Evolutionary conservation across 148 eudicot species (phyloP).

Genomic region (Diospyros kaki): DNA sequence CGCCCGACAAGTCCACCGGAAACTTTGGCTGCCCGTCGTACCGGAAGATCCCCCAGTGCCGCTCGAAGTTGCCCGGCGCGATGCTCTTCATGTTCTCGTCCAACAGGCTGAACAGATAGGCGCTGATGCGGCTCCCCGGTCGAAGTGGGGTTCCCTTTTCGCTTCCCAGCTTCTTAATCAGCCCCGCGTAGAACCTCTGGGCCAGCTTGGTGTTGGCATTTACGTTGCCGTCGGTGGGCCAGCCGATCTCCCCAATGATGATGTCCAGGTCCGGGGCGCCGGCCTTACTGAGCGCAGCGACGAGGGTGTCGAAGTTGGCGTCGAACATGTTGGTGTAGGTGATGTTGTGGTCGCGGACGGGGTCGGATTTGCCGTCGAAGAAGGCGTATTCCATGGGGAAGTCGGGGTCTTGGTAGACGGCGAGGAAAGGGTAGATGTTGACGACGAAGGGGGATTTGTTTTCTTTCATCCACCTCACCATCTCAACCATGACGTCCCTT

Average conservation of each 20-base stretch:
- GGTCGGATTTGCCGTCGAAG: not conserved
- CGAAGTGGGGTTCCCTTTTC: conserved; percentile 10
- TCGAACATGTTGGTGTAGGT: conserved; percentile 8
- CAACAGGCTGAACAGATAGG: conserved; percentile 3
- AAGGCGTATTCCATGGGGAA: not conserved
- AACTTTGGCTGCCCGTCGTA: conserved; percentile 11
- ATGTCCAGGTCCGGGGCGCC: conserved; percentile 9
- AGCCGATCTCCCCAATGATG: conserved; percentile 10
- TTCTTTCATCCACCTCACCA: conserved; percentile 1
- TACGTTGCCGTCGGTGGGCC: conserved; percentile 14
- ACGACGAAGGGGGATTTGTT: conserved; percentile 11
- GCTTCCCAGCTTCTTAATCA: conserved; percentile 5
- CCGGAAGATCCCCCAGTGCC: conserved; percentile 14
- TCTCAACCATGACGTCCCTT: conserved; percentile 5
- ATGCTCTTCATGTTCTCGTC: conserved; percentile 17
- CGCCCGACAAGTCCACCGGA: not conserved
- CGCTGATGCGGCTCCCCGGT: conserved; percentile 1
- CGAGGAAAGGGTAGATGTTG: conserved; percentile 13
- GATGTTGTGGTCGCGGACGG: not conserved
- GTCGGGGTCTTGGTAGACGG: not conserved
- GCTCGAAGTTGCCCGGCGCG: conserved; percentile 5
- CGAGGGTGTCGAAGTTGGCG: conserved; percentile 12
- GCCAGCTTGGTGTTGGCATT: conserved; percentile 9
- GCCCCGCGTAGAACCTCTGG: not conserved
- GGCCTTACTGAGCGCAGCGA: not conserved